These are phyloP conservation scores for Lipomyces sp. DNA, from an alignment of 805 yeast species.

Conservation along the genomic window DNA sequence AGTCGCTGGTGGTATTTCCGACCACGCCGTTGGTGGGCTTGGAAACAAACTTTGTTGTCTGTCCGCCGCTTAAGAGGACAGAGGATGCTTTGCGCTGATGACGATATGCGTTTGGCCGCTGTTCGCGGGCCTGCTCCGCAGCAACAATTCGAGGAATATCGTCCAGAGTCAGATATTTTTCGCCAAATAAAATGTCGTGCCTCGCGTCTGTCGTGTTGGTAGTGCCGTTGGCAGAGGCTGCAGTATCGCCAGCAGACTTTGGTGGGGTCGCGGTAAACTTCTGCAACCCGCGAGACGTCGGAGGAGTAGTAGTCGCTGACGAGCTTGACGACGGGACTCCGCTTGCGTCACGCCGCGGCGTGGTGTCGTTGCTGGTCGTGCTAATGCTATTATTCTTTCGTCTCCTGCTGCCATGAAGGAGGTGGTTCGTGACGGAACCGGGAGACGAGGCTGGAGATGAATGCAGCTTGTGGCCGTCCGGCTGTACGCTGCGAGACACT, in stretches of 20 bases:
- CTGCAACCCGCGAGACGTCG: not conserved
- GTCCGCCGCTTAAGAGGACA: slow-evolving; percentile 12
- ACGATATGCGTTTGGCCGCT: slow-evolving; percentile 86
- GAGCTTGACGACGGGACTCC: not conserved
- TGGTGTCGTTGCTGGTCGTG: no score
- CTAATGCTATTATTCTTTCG: no score
- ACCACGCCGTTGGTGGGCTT: slow-evolving; percentile 2
- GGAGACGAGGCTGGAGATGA: not conserved
- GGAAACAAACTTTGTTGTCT: slow-evolving; percentile 15
- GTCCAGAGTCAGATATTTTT: slow-evolving; percentile 84
- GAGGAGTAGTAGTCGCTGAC: not conserved
- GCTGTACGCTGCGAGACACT: slow-evolving; percentile 57
- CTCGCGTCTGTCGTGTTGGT: slow-evolving; percentile 5
- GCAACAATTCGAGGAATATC: slow-evolving; percentile 97
- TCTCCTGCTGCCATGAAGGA: not conserved
- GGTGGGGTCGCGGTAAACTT: not conserved
- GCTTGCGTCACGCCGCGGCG: no score
- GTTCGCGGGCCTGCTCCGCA: slow-evolving; percentile 91
- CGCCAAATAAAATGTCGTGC: slow-evolving; percentile 36
- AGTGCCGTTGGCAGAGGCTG: slow-evolving; percentile 1
- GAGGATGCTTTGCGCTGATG: slow-evolving; percentile 40
- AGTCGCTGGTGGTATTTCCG: no score
- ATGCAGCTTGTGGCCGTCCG: not conserved
- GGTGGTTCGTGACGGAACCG: not conserved
- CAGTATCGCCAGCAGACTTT: not conserved